Conservation (phyloP, 192 early-diverging fungal species). For the Backusella liffmaniae region DNA sequence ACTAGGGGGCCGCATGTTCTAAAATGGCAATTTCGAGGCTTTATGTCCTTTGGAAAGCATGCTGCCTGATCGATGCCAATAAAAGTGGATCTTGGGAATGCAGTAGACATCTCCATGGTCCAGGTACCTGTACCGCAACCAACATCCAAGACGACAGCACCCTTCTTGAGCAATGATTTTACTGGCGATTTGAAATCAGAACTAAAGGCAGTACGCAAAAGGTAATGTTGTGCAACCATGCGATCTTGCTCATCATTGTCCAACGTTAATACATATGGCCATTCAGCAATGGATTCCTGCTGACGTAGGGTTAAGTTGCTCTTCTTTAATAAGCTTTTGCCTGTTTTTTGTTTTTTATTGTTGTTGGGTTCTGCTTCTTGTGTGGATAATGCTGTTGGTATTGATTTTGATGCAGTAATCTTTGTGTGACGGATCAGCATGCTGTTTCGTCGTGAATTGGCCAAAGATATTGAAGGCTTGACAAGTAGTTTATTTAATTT, state of each 20-base stretch:
- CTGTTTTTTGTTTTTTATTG: not conserved
- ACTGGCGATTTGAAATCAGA: constrained; percentile 28
- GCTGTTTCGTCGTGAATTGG: not conserved
- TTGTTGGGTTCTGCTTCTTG: not conserved
- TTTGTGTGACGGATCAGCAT: not conserved
- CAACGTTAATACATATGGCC: constrained; percentile 10
- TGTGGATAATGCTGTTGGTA: not conserved
- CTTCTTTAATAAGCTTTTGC: not conserved
- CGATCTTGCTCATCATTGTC: constrained; percentile 39
- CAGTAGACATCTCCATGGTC: constrained; percentile 38
- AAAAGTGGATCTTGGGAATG: constrained; percentile 34
- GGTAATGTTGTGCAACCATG: constrained; percentile 41
- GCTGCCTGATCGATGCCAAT: constrained; percentile 30
- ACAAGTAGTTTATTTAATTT: not conserved
- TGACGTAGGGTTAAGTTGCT: not conserved
- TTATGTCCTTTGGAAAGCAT: constrained; percentile 29
- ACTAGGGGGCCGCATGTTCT: constrained; percentile 20
- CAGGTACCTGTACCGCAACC: constrained; percentile 33
- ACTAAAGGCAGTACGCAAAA: constrained; percentile 36
- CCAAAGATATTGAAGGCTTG: not conserved
- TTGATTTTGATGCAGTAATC: not conserved
- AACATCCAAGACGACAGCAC: constrained; percentile 27
- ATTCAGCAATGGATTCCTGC: constrained; percentile 5
- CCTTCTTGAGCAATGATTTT: constrained; percentile 19
- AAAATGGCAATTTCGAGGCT: constrained; percentile 36